A percentile compares a stretch with the other conserved stretches of the same genome.
Evolutionary conservation across 2,329 filamentous ascomycete species (phyloP).

Genomic region (Fusarium tupiense): DNA sequence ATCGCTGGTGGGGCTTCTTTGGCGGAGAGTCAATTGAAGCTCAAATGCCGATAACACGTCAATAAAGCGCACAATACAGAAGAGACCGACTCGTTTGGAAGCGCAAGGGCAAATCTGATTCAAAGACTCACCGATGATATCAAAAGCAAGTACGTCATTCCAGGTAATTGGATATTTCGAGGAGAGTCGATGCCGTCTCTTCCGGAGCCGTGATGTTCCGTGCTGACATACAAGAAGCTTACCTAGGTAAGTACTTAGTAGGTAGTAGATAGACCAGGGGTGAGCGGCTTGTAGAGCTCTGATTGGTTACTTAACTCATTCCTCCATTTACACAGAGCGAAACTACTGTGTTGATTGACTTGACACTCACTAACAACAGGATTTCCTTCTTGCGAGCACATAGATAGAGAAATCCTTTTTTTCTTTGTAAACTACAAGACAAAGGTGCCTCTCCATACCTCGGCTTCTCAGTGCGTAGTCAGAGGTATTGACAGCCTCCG

Average conservation of each 20-base stretch:
- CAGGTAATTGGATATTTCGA: not conserved
- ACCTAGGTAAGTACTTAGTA: not conserved
- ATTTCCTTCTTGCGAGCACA: not conserved
- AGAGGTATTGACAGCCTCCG: not conserved
- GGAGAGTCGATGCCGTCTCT: slow-evolving; percentile 19
- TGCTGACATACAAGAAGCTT: slow-evolving; percentile 14
- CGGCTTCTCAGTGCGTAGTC: not conserved
- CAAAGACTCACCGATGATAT: not conserved
- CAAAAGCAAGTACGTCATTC: not conserved
- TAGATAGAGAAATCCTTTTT: not conserved
- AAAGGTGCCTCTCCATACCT: not conserved
- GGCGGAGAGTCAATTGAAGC: slow-evolving; percentile 15
- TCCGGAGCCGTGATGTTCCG: slow-evolving; percentile 38
- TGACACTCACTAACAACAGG: not conserved
- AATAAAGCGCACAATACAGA: not conserved
- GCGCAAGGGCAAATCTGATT: not conserved
- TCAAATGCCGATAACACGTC: not conserved
- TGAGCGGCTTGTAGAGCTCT: not conserved
- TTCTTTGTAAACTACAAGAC: not conserved
- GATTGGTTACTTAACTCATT: slow-evolving; percentile 11
- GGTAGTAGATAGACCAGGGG: not conserved
- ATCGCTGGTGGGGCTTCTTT: slow-evolving; percentile 26
- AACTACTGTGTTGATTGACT: not conserved
- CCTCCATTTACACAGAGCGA: not conserved
- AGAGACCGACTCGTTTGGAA: not conserved